Conservation (phyloP, 163 green algal species). For the Chlorella variabilis region DNA sequence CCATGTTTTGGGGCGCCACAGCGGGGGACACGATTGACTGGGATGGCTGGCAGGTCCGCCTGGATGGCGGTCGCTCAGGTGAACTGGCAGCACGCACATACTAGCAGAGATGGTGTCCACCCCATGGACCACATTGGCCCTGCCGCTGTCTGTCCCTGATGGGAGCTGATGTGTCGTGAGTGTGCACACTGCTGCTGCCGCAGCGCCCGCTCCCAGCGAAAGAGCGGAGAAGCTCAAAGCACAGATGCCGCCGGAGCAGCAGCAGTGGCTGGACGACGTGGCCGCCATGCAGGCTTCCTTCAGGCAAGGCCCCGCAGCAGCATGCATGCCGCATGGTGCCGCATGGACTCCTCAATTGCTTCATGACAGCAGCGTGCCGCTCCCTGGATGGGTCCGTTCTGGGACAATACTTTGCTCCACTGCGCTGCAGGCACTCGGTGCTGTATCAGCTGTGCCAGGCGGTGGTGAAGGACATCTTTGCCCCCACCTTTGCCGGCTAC, state of each 20-base stretch:
- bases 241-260: conserved; percentile 10
- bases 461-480: not conserved
- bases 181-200: too few relatives aligned
- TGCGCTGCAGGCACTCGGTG: not conserved
- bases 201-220: not conserved
- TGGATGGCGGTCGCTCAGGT: conserved; percentile 19
- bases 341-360: too few relatives aligned
- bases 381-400: too few relatives aligned
- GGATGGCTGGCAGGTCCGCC: conserved; percentile 3
- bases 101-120: too few relatives aligned
- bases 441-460: not conserved
- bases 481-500: not conserved
- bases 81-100: not conserved
- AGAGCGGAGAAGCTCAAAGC: not conserved
- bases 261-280: conserved; percentile 26
- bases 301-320: not conserved
- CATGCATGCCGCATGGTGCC: not conserved
- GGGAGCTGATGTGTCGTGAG: too few relatives aligned
- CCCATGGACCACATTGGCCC: too few relatives aligned
- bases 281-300: conserved; percentile 14
- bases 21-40: conserved; percentile 10
- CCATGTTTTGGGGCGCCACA: conserved; percentile 29
- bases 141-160: not conserved
- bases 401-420: too few relatives aligned
- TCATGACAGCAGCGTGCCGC: too few relatives aligned